A percentile compares a stretch with the other conserved stretches of the same genome.
These are phyloP conservation scores for Verbena officinalis DNA, from an alignment of 257 asterid species.

Conservation along the genomic window DNA sequence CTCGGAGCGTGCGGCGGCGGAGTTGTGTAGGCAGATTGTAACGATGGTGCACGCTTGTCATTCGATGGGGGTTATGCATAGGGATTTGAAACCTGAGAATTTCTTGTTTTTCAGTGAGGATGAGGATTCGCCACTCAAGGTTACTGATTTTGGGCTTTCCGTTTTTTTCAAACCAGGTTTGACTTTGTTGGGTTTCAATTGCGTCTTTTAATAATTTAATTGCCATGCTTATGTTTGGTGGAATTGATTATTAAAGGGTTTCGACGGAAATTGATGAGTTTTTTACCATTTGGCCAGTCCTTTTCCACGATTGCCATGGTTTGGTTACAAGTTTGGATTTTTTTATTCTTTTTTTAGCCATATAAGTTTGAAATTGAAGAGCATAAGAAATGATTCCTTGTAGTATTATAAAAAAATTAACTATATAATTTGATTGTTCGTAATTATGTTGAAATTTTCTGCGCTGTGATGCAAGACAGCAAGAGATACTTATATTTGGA, in stretches of 20 bases:
- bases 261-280: background rate
- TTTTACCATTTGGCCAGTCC: too few species aligned
- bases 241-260: background rate
- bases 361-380: background rate
- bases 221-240: background rate
- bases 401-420: background rate
- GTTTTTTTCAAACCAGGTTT: conserved; percentile 67
- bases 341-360: too few species aligned
- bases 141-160: conserved; percentile 77
- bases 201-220: background rate
- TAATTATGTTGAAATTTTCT: too few species aligned
- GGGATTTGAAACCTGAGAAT: conserved; percentile 84
- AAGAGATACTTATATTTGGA: too few species aligned
- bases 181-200: background rate
- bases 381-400: background rate
- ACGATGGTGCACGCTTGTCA: conserved; percentile 73
- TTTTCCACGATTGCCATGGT: too few species aligned
- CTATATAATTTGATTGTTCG: background rate
- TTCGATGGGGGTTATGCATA: conserved; percentile 80
- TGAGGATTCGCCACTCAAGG: conserved; percentile 65
- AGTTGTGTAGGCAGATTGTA: conserved; percentile 65
- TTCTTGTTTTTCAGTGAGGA: conserved; percentile 54
- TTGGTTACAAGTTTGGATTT: too few species aligned
- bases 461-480: too few species aligned
- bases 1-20: conserved; percentile 80